Evolutionary conservation across 2,329 filamentous ascomycete species (phyloP).

Genomic region (Emergomyces orientalis): DNA sequence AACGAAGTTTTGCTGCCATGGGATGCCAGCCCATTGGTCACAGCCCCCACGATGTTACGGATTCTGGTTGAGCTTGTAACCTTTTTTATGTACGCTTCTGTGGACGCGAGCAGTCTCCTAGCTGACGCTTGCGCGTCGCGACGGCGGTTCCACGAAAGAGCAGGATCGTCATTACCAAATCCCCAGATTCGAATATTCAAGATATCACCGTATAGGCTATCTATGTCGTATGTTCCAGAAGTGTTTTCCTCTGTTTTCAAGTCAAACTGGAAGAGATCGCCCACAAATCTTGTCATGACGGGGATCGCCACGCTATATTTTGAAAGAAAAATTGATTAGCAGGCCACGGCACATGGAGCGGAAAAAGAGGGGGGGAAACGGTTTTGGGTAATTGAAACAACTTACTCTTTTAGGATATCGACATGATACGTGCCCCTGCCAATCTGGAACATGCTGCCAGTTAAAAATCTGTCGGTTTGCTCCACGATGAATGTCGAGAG

Average conservation of each 20-base stretch:
- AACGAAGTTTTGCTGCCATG: constrained; percentile 31
- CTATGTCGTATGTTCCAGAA: constrained; percentile 36
- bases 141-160: constrained; percentile 39
- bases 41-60: constrained; percentile 25
- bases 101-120: constrained; percentile 30
- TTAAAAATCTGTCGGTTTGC: constrained; percentile 9
- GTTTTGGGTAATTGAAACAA: neutral
- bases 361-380: too few relatives aligned
- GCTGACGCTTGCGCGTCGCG: constrained; percentile 35
- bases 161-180: constrained; percentile 41
- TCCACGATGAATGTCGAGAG: constrained; percentile 7
- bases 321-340: neutral
- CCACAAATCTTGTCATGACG: constrained; percentile 18
- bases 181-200: constrained; percentile 40
- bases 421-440: constrained; percentile 12
- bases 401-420: constrained; percentile 16
- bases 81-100: constrained; percentile 34
- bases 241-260: constrained; percentile 19
- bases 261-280: constrained; percentile 19
- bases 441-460: constrained; percentile 8
- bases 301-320: constrained; percentile 17
- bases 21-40: constrained; percentile 21
- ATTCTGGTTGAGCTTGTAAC: constrained; percentile 17
- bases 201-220: constrained; percentile 44
- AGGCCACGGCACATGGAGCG: neutral